Conservation (phyloP, 495 filamentous ascomycete species). For the Talaromyces nanjingensis region DNA sequence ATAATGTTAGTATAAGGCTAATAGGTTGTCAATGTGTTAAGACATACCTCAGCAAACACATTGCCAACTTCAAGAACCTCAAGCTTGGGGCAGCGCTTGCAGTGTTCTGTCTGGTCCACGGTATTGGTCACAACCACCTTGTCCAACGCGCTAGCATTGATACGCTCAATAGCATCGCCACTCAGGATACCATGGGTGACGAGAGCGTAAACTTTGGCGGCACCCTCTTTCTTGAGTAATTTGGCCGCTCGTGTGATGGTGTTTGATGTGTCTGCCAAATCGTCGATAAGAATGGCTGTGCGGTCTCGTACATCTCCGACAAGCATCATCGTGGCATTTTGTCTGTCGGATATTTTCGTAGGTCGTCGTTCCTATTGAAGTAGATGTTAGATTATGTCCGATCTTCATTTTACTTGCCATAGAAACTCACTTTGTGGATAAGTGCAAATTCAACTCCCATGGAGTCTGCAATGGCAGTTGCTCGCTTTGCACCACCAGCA, state of each 20-base stretch:
- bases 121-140: constrained; percentile 92
- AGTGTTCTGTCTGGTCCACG: constrained; percentile 80
- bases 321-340: constrained; percentile 98
- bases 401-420: background rate
- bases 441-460: constrained; percentile 90
- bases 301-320: constrained; percentile 80
- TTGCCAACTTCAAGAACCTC: constrained; percentile 87
- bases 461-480: constrained; percentile 92
- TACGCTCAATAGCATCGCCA: constrained; percentile 88
- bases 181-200: constrained; percentile 92
- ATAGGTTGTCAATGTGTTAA: background rate
- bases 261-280: constrained; percentile 91
- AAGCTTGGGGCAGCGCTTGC: constrained; percentile 69
- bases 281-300: constrained; percentile 85
- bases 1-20: background rate
- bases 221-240: constrained; percentile 88
- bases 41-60: constrained; percentile 81
- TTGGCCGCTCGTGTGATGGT: constrained; percentile 97
- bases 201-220: constrained; percentile 77
- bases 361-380: constrained; percentile 78
- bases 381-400: constrained; percentile 14
- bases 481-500: constrained; percentile 92
- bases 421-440: constrained; percentile 81
- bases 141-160: constrained; percentile 85
- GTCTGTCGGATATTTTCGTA: constrained; percentile 86